Evolutionary conservation across 768 basidiomycete species (phyloP).

Genomic region (Cystobasidium ongulense): DNA sequence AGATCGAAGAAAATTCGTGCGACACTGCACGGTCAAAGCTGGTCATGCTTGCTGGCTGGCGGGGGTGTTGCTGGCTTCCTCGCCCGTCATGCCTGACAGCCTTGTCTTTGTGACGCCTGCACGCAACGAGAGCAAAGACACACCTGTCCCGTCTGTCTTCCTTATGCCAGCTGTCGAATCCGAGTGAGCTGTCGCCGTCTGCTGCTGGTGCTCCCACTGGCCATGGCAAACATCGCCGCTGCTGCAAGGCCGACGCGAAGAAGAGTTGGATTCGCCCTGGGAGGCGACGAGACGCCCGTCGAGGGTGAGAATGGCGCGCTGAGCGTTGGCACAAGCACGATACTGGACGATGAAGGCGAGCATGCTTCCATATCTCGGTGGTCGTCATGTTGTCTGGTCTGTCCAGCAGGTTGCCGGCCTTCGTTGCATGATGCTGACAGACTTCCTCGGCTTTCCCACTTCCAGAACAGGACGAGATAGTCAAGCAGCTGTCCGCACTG

Average conservation of each 20-base stretch:
- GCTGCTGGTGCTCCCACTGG: not conserved
- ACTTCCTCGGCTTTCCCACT: not conserved
- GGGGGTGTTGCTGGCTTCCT: not conserved
- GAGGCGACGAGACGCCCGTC: not conserved
- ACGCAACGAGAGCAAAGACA: not conserved
- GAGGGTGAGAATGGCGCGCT: not conserved
- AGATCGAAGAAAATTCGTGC: not conserved
- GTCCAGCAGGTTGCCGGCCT: too few species aligned
- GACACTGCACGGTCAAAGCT: not conserved
- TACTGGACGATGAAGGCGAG: not conserved
- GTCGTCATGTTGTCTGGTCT: not conserved
- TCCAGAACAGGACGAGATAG: conserved; percentile 14
- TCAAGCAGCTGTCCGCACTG: not conserved
- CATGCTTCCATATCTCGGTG: not conserved
- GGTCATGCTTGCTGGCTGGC: too few species aligned
- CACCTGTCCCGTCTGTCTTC: not conserved
- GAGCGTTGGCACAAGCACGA: not conserved
- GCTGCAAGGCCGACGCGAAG: not conserved
- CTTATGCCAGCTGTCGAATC: not conserved
- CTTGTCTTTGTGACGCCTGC: not conserved
- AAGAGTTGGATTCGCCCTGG: conserved; percentile 3
- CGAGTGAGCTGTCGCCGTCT: not conserved
- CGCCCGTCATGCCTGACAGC: not conserved
- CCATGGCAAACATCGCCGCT: not conserved
- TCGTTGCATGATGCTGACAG: not conserved